A percentile compares a stretch with the other conserved stretches of the same genome.
These are phyloP conservation scores for Cadophora malorum DNA, from an alignment of 2,329 filamentous ascomycete genomes.

Conservation along the genomic window DNA sequence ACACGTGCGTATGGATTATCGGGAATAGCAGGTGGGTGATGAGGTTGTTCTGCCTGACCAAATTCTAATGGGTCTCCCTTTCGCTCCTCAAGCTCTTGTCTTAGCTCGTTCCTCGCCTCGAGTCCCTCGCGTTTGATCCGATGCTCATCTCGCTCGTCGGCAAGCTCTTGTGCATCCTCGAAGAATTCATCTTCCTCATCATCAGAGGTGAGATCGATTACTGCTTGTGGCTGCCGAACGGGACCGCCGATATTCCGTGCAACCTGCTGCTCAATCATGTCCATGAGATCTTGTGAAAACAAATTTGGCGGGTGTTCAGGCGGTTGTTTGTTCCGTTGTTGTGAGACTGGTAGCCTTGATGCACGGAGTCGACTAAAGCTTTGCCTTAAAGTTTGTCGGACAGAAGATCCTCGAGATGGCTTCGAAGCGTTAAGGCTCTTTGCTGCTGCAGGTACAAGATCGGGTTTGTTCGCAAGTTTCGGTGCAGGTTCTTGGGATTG, in stretches of 20 bases:
- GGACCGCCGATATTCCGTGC: neutral
- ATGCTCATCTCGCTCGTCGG: neutral
- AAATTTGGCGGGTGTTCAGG: neutral
- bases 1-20: neutral
- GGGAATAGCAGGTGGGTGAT: neutral
- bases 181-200: conserved; percentile 16
- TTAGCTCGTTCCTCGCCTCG: neutral
- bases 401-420: neutral
- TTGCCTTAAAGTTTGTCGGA: neutral
- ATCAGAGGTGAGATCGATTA: conserved; percentile 25
- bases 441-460: neutral
- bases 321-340: neutral
- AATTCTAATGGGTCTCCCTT: neutral
- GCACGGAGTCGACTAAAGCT: neutral
- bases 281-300: neutral
- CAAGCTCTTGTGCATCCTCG: conserved; percentile 1
- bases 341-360: neutral
- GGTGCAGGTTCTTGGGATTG: neutral
- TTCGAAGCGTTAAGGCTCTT: neutral
- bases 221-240: neutral
- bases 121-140: neutral
- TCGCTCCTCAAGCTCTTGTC: neutral
- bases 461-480: neutral
- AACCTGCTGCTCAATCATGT: neutral
- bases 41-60: neutral